Conservation (phyloP, 2,329 filamentous ascomycete species). For the Ophiostoma triangulosporum region DNA sequence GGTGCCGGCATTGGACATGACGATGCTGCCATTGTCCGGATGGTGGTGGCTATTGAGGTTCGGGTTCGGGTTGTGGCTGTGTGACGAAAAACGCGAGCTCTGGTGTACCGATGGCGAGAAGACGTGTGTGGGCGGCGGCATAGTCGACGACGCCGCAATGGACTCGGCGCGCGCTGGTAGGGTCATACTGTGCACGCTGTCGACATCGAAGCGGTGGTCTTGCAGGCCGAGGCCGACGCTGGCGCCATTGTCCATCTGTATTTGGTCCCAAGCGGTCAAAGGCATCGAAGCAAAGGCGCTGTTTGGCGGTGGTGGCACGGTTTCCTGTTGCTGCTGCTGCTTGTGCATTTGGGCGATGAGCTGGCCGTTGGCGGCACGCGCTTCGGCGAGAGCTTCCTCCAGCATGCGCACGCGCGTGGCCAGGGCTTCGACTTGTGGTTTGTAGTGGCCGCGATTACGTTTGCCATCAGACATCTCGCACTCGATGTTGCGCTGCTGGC, state of each 20-base stretch:
- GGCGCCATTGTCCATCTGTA: constrained; percentile 2
- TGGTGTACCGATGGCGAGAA: neutral
- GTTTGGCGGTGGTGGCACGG: neutral
- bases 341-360: neutral
- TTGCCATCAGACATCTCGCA: constrained; percentile 10
- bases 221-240: neutral
- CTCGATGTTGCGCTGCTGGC: constrained; percentile 7
- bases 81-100: neutral
- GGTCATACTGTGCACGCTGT: neutral
- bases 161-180: constrained; percentile 3
- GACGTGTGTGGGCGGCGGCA: neutral
- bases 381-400: constrained; percentile 6
- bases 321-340: neutral
- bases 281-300: neutral
- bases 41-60: neutral
- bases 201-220: neutral
- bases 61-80: neutral
- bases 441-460: constrained; percentile 11
- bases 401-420: constrained; percentile 3
- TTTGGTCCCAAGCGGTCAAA: neutral
- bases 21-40: neutral
- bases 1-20: neutral
- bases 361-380: constrained; percentile 2
- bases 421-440: constrained; percentile 10
- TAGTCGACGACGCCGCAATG: neutral